Conservation (phyloP, 2,329 filamentous ascomycete species). For the Colletotrichum caudatum region DNA sequence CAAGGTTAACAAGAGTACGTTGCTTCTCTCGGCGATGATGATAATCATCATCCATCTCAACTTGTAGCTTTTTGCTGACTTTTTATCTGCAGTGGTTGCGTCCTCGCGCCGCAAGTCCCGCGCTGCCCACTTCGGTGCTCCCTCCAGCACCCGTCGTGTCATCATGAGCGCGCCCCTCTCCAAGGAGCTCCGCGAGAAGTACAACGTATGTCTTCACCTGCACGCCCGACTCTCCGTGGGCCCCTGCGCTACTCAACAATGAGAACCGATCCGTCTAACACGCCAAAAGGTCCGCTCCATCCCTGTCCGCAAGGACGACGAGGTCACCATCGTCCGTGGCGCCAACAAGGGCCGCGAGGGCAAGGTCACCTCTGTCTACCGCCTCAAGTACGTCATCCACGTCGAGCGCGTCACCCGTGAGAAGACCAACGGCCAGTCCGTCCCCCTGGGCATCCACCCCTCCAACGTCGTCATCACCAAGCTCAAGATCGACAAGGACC, state of each 20-base stretch:
- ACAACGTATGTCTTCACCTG: constrained; percentile 79
- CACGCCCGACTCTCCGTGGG: not conserved
- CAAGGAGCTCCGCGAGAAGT: constrained; percentile 98
- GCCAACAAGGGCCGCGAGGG: constrained; percentile 98
- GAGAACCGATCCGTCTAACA: not conserved
- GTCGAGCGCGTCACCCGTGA: constrained; percentile 96
- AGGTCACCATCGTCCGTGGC: constrained; percentile 92
- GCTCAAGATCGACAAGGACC: constrained; percentile 98
- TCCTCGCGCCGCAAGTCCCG: constrained; percentile 98
- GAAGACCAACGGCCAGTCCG: constrained; percentile 96
- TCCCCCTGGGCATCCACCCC: constrained; percentile 93
- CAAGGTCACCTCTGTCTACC: constrained; percentile 98
- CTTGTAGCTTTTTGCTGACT: constrained; percentile 43
- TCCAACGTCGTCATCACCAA: constrained; percentile 99
- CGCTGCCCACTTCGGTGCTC: constrained; percentile 97
- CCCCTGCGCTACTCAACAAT: not conserved
- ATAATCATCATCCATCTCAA: not conserved
- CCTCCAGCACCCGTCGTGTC: constrained; percentile 91
- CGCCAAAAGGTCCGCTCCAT: constrained; percentile 87
- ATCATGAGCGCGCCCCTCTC: constrained; percentile 97
- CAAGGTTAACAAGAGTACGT: constrained; percentile 74
- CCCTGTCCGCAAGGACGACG: constrained; percentile 97
- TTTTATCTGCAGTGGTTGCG: constrained; percentile 64
- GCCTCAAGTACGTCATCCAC: constrained; percentile 97
- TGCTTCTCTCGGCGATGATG: not conserved